phyloP scores from a whole-genome alignment of 2,329 filamentous ascomycete genomes.

The Macroventuria anomochaeta region DNA sequence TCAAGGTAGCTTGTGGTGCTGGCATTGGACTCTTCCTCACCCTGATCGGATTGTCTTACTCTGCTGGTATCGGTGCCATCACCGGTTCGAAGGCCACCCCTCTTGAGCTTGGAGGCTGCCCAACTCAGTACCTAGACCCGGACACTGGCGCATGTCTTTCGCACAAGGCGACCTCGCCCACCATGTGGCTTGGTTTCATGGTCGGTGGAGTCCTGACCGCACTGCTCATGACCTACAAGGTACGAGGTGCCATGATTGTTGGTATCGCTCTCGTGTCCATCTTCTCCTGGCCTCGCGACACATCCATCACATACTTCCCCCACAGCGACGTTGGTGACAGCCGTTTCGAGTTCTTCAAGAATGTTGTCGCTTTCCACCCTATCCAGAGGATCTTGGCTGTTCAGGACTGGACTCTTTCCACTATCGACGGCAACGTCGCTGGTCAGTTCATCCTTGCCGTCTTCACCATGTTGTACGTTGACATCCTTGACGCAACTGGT shows the following conservation, averaged over 20 bases:
- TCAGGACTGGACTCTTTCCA: conserved; percentile 73
- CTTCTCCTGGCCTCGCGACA: conserved; percentile 84
- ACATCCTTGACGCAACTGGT: conserved; percentile 82
- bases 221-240: conserved; percentile 80
- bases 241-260: conserved; percentile 84
- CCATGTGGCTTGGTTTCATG: conserved; percentile 89
- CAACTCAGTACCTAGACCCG: conserved; percentile 54
- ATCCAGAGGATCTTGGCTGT: conserved; percentile 73
- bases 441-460: conserved; percentile 82
- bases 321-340: conserved; percentile 71
- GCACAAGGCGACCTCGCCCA: conserved; percentile 79
- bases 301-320: conserved; percentile 80
- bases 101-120: conserved; percentile 77
- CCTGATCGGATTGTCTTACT: conserved; percentile 79
- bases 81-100: conserved; percentile 72
- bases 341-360: conserved; percentile 84
- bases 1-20: conserved; percentile 89
- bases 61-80: conserved; percentile 79
- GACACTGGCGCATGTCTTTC: conserved; percentile 63
- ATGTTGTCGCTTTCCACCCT: conserved; percentile 81
- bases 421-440: conserved; percentile 58
- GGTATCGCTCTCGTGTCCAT: conserved; percentile 85
- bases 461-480: conserved; percentile 88
- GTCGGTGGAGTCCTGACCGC: conserved; percentile 81
- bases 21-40: conserved; percentile 88